Percentiles rank a stretch among this genome's conserved stretches.
Conservation (phyloP, 2,329 filamentous ascomycete species). For the Diaporthe destruens region DNA sequence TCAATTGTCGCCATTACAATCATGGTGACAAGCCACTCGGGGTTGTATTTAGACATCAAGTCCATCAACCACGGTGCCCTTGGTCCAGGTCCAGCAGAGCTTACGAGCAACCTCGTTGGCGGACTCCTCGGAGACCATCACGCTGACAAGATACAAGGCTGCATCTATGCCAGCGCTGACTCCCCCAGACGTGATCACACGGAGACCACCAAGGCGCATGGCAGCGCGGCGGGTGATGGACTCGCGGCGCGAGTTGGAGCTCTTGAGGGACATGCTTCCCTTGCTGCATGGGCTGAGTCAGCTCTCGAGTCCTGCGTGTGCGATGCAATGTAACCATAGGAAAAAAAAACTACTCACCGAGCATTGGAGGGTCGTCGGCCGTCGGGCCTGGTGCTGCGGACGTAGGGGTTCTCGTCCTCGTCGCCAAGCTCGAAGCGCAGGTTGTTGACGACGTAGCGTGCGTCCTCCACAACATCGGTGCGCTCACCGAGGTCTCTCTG, state of each 20-base stretch:
- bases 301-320: background rate
- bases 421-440: slow-evolving; percentile 87
- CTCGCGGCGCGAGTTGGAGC: slow-evolving; percentile 80
- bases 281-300: slow-evolving; percentile 65
- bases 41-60: slow-evolving; percentile 76
- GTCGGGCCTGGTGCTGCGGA: slow-evolving; percentile 77
- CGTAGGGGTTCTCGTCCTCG: slow-evolving; percentile 86
- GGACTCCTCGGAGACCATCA: slow-evolving; percentile 81
- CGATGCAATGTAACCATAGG: background rate
- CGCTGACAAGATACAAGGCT: slow-evolving; percentile 85
- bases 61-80: slow-evolving; percentile 86
- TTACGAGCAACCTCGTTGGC: slow-evolving; percentile 80
- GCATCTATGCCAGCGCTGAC: slow-evolving; percentile 86
- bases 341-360: slow-evolving; percentile 59
- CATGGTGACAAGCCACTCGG: slow-evolving; percentile 19
- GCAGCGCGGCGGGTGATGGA: slow-evolving; percentile 83
- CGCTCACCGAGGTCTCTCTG: slow-evolving; percentile 79
- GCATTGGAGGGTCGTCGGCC: slow-evolving; percentile 72
- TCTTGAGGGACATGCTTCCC: slow-evolving; percentile 85
- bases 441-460: slow-evolving; percentile 91
- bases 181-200: slow-evolving; percentile 85
- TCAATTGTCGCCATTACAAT: background rate
- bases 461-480: slow-evolving; percentile 85
- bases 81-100: slow-evolving; percentile 88
- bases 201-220: slow-evolving; percentile 76